Percentiles rank a stretch among this genome's conserved stretches.
Evolutionary conservation across 2,329 filamentous ascomycete species (phyloP).

Genomic region (Aspergillus ochraceoroseus): DNA sequence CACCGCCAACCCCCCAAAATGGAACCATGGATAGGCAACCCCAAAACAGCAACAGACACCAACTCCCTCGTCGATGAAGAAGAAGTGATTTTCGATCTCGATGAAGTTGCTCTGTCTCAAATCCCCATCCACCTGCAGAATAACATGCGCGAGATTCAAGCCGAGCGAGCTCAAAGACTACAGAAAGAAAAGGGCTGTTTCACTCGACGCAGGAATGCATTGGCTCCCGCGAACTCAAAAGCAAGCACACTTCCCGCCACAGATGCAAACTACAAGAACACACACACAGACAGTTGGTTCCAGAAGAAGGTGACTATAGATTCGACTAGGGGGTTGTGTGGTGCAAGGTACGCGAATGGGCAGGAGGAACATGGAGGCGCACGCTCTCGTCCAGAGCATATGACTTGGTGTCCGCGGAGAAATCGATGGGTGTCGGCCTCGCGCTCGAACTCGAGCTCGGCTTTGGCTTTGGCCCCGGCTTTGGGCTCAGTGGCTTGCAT

Average conservation of each 20-base stretch:
- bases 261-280: too few species aligned
- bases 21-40: too few species aligned
- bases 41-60: not conserved
- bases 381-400: not conserved
- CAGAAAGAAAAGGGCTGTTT: too few species aligned
- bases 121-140: conserved; percentile 26
- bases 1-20: too few species aligned
- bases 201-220: too few species aligned
- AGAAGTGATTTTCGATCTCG: conserved; percentile 28
- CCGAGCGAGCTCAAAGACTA: conserved; percentile 21
- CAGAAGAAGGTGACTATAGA: conserved; percentile 15
- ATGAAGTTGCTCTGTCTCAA: conserved; percentile 25
- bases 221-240: too few species aligned
- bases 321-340: conserved; percentile 6
- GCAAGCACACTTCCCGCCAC: not conserved
- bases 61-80: conserved; percentile 23
- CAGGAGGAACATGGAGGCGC: not conserved
- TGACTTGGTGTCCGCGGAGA: conserved; percentile 3
- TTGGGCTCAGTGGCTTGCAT: too few species aligned
- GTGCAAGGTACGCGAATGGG: not conserved
- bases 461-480: too few species aligned
- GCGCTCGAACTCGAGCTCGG: not conserved
- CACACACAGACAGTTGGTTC: conserved; percentile 17
- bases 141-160: conserved; percentile 28
- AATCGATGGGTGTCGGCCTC: conserved; percentile 1